Percentiles rank a stretch among this genome's conserved stretches.
Evolutionary conservation across 768 basidiomycete genomes (phyloP).

Genomic region (Mycena crocata): DNA sequence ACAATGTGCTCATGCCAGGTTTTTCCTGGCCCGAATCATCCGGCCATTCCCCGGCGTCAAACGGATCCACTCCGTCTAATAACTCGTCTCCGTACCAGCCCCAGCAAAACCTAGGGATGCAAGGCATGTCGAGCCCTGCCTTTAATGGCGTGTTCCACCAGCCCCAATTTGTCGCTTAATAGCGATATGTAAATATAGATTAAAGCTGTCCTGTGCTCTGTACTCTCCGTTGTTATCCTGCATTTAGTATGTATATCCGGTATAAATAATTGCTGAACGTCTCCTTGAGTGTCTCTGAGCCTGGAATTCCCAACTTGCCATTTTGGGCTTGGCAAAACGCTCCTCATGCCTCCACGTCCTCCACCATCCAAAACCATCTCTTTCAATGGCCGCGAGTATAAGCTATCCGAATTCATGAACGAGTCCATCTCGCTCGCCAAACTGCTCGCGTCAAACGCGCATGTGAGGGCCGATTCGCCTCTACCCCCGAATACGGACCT

Average conservation of each 20-base stretch:
- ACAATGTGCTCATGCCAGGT: constrained; percentile 89
- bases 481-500: constrained; percentile 24
- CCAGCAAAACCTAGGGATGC: constrained; percentile 30
- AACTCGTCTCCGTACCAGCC: constrained; percentile 31
- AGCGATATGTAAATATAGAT: constrained; percentile 14
- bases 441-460: constrained; percentile 19
- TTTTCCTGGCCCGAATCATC: constrained; percentile 47
- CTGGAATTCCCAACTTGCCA: background rate
- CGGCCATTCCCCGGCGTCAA: constrained; percentile 37
- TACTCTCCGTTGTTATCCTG: background rate
- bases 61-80: constrained; percentile 20
- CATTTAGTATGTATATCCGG: constrained; percentile 5
- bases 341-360: background rate
- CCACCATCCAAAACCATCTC: constrained; percentile 7
- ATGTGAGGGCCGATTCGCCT: constrained; percentile 22
- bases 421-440: constrained; percentile 12
- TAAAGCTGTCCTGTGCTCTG: constrained; percentile 4
- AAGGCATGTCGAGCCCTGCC: constrained; percentile 6
- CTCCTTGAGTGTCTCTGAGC: background rate
- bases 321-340: background rate
- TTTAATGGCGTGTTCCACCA: constrained; percentile 30
- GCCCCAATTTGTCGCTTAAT: constrained; percentile 39
- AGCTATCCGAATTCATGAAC: constrained; percentile 6
- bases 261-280: constrained; percentile 5
- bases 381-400: constrained; percentile 26